Base-by-base conservation (phyloP, 2,329 filamentous ascomycete species). In the Rhynchosporium agropyri region DNA sequence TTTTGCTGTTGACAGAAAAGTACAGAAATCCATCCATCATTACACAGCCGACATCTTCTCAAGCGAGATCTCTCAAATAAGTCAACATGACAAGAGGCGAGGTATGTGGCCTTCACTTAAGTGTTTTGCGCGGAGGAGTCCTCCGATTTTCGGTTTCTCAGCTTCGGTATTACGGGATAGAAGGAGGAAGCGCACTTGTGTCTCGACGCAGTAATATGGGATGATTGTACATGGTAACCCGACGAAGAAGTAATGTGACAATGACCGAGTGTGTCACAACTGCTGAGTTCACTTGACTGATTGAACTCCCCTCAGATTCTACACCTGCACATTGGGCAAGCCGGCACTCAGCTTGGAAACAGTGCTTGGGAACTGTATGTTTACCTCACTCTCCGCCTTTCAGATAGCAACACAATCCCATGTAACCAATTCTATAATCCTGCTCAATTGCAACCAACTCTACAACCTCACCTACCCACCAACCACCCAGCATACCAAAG, bases 311-410 rank as follows among this genome's bases (percentile, higher is more conserved):
- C 69, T 88, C 69, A 88, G 85, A 83, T 89, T 75, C 83, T 83
- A 74, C 86, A 89, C 77, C 78, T 89, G 71, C 85, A 88, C 75
- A 85, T 89, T 76, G 86, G 86, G 76, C 86, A 89, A 78, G 86
- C 86, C 76, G 86, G 86, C 76, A 82, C 80, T 61, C 86, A 89
- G 80, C 82, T 89, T 64, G 86, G 86, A 71, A 88, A 88, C 78
- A 84, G 82, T 73, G 86, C 85, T 70, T 89, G 86, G 86, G 85
- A 89, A 77, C 80, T 88, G 86, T 88, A 83, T 69, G 84, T 76
- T 62, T 26, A n/a, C 43, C 20, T 38, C 58, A 59, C 55, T 42
- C 49, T 46, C 20, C 20, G 20, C 20, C 20, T 20, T 20, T 20
- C 20, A 20, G 20, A 20, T 20, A 20, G 20, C 20, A 20, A 20